These are phyloP conservation scores for Candida cerambycidarum DNA, from an alignment of 805 yeast genomes.

Conservation along the genomic window DNA sequence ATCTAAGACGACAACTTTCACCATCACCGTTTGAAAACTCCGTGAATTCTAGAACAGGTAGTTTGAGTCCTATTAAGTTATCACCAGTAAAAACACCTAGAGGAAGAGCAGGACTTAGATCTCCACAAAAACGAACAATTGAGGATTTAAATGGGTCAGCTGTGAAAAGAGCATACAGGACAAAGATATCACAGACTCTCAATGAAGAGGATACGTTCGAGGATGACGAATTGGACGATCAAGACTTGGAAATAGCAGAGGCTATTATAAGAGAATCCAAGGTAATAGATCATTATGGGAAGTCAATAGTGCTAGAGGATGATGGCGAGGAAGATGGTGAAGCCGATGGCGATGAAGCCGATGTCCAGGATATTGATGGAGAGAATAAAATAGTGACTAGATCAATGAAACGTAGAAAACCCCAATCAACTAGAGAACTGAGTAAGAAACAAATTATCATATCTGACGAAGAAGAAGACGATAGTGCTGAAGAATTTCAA, in stretches of 20 bases:
- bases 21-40: slow-evolving; percentile 4
- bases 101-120: slow-evolving; percentile 47
- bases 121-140: slow-evolving; percentile 41
- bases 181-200: slow-evolving; percentile 28
- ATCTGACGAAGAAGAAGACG: background rate
- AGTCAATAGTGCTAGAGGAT: slow-evolving; percentile 17
- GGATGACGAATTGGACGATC: slow-evolving; percentile 34
- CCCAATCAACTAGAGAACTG: too few relatives aligned
- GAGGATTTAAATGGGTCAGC: slow-evolving; percentile 48
- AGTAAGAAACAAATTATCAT: too few relatives aligned
- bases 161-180: slow-evolving; percentile 43
- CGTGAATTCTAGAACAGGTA: too few relatives aligned
- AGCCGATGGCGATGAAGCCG: slow-evolving; percentile 1
- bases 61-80: slow-evolving; percentile 5
- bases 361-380: background rate
- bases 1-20: background rate
- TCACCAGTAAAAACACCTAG: slow-evolving; percentile 38
- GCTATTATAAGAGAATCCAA: slow-evolving; percentile 26
- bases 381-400: too few relatives aligned
- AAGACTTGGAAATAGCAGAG: slow-evolving; percentile 48
- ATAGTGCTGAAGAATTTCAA: slow-evolving; percentile 1
- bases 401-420: too few relatives aligned
- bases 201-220: slow-evolving; percentile 32
- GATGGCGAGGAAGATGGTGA: slow-evolving; percentile 10
- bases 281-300: slow-evolving; percentile 12